Conservation (phyloP, 73 alveolate genomes). For the Paramecium biaurelia region DNA sequence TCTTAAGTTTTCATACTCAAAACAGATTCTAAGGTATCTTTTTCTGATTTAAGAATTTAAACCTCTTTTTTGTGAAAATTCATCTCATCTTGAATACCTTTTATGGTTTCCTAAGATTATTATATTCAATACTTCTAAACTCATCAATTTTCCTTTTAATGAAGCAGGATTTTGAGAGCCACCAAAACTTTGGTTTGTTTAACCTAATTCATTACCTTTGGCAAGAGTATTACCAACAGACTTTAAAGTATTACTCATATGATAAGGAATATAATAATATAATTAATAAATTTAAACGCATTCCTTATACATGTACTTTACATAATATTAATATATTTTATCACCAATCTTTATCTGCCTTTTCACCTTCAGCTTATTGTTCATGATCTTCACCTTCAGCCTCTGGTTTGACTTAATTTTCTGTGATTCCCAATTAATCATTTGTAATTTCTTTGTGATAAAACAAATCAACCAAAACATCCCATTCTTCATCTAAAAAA, state of each 20-base stretch:
- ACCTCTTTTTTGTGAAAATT: conserved; percentile 95
- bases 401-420: conserved; percentile 47
- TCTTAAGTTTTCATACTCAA: conserved; percentile 94
- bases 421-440: neutral
- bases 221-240: conserved; percentile 33
- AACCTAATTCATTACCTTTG: neutral
- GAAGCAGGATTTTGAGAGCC: conserved; percentile 80
- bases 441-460: conserved; percentile 55
- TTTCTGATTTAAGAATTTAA: conserved; percentile 84
- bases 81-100: conserved; percentile 90
- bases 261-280: neutral
- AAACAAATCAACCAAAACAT: conserved; percentile 68
- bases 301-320: neutral
- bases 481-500: conserved; percentile 66
- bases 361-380: neutral
- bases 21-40: conserved; percentile 93
- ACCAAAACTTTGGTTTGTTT: conserved; percentile 55
- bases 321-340: conserved; percentile 11
- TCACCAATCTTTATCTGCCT: conserved; percentile 2
- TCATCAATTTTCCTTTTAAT: conserved; percentile 70
- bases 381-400: conserved; percentile 51
- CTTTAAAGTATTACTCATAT: neutral
- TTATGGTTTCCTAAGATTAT: conserved; percentile 77
- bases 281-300: neutral
- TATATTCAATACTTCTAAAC: conserved; percentile 36